Evolutionary conservation across 176 grass and related monocot genomes (phyloP).

Genomic region (Alloteropsis semialata): DNA sequence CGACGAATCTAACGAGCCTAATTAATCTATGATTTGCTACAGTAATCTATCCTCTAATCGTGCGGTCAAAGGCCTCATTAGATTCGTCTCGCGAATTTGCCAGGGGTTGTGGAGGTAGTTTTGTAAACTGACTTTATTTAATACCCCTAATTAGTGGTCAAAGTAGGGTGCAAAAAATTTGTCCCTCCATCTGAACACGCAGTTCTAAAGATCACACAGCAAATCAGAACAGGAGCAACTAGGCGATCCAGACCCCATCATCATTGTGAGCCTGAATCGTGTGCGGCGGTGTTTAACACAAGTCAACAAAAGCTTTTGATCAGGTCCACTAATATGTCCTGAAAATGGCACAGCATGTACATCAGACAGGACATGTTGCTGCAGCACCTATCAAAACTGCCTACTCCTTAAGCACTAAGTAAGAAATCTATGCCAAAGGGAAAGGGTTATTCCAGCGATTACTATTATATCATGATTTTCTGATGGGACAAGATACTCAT

Average conservation of each 20-base stretch:
- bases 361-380: slow-evolving; percentile 37
- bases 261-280: slow-evolving; percentile 47
- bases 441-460: slow-evolving; percentile 15
- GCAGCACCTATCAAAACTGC: slow-evolving; percentile 27
- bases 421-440: slow-evolving; percentile 44
- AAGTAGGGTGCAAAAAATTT: no score
- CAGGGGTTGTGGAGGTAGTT: no score
- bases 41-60: no score
- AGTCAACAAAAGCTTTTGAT: slow-evolving; percentile 45
- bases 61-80: no score
- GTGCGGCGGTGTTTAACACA: slow-evolving; percentile 15
- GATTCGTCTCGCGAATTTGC: no score
- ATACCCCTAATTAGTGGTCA: no score
- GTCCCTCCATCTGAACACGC: no score
- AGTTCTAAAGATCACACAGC: not conserved
- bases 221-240: slow-evolving; percentile 11
- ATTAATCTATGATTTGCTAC: no score
- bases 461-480: slow-evolving; percentile 8
- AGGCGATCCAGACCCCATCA: slow-evolving; percentile 9
- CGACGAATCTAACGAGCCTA: no score
- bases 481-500: slow-evolving; percentile 36
- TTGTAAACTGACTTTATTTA: no score
- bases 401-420: slow-evolving; percentile 58
- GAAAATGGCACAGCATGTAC: slow-evolving; percentile 24
- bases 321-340: slow-evolving; percentile 22